These are phyloP conservation scores for Corylus avellana DNA, from an alignment of 306 rosid species.

Conservation along the genomic window DNA sequence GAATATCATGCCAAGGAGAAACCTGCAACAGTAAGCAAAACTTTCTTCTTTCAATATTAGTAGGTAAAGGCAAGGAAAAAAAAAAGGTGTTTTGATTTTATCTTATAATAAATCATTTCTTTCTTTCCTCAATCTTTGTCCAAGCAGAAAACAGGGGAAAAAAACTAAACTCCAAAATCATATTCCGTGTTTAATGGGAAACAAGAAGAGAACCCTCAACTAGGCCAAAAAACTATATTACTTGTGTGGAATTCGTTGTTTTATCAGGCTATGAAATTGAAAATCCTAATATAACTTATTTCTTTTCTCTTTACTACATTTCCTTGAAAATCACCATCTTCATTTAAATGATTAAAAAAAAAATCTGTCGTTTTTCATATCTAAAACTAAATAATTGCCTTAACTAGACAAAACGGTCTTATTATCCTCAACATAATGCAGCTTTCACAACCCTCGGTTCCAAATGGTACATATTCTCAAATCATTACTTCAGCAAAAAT, in stretches of 20 bases:
- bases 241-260: neutral
- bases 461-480: too few relatives aligned
- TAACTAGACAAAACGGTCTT: neutral
- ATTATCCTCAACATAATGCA: neutral
- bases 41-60: neutral
- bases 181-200: neutral
- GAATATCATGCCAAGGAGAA: constrained; percentile 99
- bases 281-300: neutral
- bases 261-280: neutral
- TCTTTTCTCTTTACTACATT: neutral
- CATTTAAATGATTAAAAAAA: neutral
- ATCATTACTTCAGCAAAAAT: neutral
- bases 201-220: neutral
- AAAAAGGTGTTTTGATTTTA: neutral
- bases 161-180: neutral
- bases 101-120: neutral
- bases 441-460: neutral
- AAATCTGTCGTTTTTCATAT: neutral
- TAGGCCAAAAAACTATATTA: neutral
- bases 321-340: neutral
- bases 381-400: neutral
- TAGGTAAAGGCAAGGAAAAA: neutral
- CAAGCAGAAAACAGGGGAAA: neutral
- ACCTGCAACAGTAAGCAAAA: constrained; percentile 42
- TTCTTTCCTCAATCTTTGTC: neutral